A percentile compares a stretch with the other conserved stretches of the same genome.
phyloP scores from a whole-genome alignment of 1,284 basidiomycete species.

The Cutaneotrichosporon dermatis region DNA sequence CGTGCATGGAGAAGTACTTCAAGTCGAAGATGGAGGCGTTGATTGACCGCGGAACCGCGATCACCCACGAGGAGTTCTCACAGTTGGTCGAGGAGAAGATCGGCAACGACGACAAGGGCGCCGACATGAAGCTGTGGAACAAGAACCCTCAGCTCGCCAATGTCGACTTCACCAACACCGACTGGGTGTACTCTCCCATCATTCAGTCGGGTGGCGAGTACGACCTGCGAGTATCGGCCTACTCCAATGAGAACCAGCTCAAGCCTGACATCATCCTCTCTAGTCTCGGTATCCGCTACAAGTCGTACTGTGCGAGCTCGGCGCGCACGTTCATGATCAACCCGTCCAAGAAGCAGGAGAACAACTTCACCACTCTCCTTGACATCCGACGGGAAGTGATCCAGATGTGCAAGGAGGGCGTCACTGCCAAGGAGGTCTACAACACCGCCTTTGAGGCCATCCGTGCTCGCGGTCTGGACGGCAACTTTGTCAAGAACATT shows the following conservation, averaged over 20 bases:
- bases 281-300: conserved; percentile 85
- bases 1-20: conserved; percentile 78
- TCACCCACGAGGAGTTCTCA: conserved; percentile 80
- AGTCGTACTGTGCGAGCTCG: conserved; percentile 86
- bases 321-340: conserved; percentile 93
- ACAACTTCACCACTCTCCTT: conserved; percentile 72
- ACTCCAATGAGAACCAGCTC: conserved; percentile 76
- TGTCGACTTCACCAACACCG: conserved; percentile 78
- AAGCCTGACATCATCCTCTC: conserved; percentile 88
- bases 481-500: conserved; percentile 79
- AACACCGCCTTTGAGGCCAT: conserved; percentile 69
- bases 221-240: conserved; percentile 79
- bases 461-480: conserved; percentile 72
- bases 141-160: conserved; percentile 67
- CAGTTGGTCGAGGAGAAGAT: conserved; percentile 65
- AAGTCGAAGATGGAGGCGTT: conserved; percentile 84
- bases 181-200: conserved; percentile 93
- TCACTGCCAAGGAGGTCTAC: conserved; percentile 72
- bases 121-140: conserved; percentile 83
- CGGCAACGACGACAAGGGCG: conserved; percentile 78
- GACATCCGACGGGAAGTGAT: conserved; percentile 75
- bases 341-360: conserved; percentile 88
- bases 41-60: conserved; percentile 83
- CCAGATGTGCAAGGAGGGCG: conserved; percentile 74
- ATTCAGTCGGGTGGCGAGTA: conserved; percentile 92